A percentile compares a stretch with the other conserved stretches of the same genome.
These are phyloP conservation scores for Barnettozyma populi DNA, from an alignment of 805 yeast species.

Conservation along the genomic window DNA sequence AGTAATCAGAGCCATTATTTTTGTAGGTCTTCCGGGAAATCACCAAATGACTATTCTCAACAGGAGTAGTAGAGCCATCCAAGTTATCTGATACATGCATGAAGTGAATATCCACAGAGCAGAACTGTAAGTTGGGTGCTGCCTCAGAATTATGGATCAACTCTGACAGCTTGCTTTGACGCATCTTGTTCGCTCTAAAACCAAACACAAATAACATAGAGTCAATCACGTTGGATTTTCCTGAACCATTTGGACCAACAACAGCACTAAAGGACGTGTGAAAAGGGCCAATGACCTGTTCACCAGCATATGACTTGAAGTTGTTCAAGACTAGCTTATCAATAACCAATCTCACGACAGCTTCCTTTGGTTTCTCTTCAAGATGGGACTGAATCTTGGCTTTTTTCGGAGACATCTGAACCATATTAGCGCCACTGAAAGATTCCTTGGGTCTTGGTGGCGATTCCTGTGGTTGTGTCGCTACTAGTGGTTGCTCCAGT, in stretches of 20 bases:
- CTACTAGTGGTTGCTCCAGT: slow-evolving; percentile 10
- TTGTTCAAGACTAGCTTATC: slow-evolving; percentile 67
- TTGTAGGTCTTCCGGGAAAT: slow-evolving; percentile 76
- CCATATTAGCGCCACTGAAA: slow-evolving; percentile 33
- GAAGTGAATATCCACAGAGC: slow-evolving; percentile 91
- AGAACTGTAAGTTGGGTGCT: slow-evolving; percentile 58
- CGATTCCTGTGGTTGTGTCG: slow-evolving; percentile 16
- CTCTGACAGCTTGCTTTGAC: slow-evolving; percentile 90
- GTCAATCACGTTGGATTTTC: slow-evolving; percentile 96
- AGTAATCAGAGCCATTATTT: slow-evolving; percentile 75
- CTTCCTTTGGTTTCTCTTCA: slow-evolving; percentile 28
- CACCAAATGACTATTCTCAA: slow-evolving; percentile 51
- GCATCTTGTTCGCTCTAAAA: slow-evolving; percentile 92
- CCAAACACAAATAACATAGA: slow-evolving; percentile 96
- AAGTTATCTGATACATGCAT: slow-evolving; percentile 63
- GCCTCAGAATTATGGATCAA: slow-evolving; percentile 86
- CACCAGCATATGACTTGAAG: slow-evolving; percentile 94
- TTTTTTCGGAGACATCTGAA: slow-evolving; percentile 36
- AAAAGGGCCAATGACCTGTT: slow-evolving; percentile 91
- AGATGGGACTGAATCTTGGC: slow-evolving; percentile 27
- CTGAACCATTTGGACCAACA: slow-evolving; percentile 98
- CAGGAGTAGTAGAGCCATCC: slow-evolving; percentile 37
- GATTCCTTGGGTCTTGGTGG: slow-evolving; percentile 31
- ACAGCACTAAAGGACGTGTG: slow-evolving; percentile 92
- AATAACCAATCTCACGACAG: slow-evolving; percentile 63